Base-by-base conservation (phyloP, 108 stramenopile species). In the Pseudonitzschia multiseries region DNA sequence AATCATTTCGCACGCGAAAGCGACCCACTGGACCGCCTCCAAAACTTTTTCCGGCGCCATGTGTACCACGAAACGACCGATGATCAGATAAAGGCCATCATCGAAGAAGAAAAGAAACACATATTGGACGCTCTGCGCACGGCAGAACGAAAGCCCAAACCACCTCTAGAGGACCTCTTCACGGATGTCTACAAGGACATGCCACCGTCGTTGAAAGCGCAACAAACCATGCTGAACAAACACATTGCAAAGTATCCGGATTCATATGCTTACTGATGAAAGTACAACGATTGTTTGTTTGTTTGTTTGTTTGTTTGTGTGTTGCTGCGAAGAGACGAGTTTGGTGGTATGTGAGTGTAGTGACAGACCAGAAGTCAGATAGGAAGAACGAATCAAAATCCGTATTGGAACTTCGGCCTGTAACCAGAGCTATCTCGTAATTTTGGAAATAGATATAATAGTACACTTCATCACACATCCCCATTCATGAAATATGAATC, bases 171-270 rank as follows among this genome's bases (percentile, higher is more conserved):
- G 44, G 82, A 82, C 15, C 82, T 99, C 68, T 99, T 99, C 70
- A 82, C 83, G 15, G 99, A 99, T 70, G 98, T 99, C 8, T 99
- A 98, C 83, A 50, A 88, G 20, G 92, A 94, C 57, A 88, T 90
- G 73, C 97, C 99, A 18, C 80, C 68, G 10, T 89, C 98, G 71
- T 71, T 99, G 46, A 59, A 82, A 46, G 76, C 84, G 59, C 98
- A 99, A 76, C 89, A 95, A 78, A 71, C 63, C 4, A 65, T 87
- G 83, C 70, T 84, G 89, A 57, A 62, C 31, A 68, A 64, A 52
- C 97, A 97, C 71, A 71, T 98, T 31, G 66, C 77, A 26, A 92
- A 83, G 57, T 86, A 94, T 56, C 86, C 86, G 10, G 72, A 81
- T 26, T 22, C 79, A 28, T 92, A 92, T 70, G 50, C 29, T 4